Evolutionary conservation across 495 filamentous ascomycete genomes (phyloP).

Genomic region (Chaetomium cochliodes): DNA sequence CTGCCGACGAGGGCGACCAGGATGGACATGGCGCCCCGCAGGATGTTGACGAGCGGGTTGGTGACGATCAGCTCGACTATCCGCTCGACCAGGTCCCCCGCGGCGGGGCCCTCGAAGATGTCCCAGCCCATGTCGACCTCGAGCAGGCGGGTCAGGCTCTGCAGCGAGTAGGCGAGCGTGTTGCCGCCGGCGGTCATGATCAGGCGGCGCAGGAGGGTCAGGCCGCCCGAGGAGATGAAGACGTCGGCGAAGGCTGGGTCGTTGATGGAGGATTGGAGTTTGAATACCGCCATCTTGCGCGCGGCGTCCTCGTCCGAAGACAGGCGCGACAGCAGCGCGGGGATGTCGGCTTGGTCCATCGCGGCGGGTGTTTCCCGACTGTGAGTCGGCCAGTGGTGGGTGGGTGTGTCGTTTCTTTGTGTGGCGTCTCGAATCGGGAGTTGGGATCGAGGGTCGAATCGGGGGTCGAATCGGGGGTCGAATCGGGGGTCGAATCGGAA

Average conservation of each 20-base stretch:
- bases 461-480: too few species aligned
- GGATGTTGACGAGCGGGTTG: slow-evolving; percentile 95
- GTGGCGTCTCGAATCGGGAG: neutral
- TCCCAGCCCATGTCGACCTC: slow-evolving; percentile 99
- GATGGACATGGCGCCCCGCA: slow-evolving; percentile 94
- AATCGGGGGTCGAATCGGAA: neutral
- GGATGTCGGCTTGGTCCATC: slow-evolving; percentile 57
- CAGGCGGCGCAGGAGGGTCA: slow-evolving; percentile 75
- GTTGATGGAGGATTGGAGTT: slow-evolving; percentile 87
- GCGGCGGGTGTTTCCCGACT: neutral
- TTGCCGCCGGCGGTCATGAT: slow-evolving; percentile 84
- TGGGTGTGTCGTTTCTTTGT: neutral
- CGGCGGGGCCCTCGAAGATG: slow-evolving; percentile 53
- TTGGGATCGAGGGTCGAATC: too few species aligned
- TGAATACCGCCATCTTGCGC: slow-evolving; percentile 99
- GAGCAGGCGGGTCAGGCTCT: slow-evolving; percentile 78
- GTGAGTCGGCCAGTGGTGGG: too few species aligned
- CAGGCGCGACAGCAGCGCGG: slow-evolving; percentile 55
- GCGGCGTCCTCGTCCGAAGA: slow-evolving; percentile 73
- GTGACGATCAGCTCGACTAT: slow-evolving; percentile 92
- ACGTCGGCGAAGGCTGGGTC: slow-evolving; percentile 96
- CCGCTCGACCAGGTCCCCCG: slow-evolving; percentile 59
- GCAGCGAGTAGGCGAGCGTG: slow-evolving; percentile 90
- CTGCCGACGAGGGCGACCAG: slow-evolving; percentile 89
- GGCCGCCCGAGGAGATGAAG: slow-evolving; percentile 86